A percentile compares a stretch with the other conserved stretches of the same genome.
Conservation (phyloP, 2,329 filamentous ascomycete species). For the Ceratocystis papillata region DNA sequence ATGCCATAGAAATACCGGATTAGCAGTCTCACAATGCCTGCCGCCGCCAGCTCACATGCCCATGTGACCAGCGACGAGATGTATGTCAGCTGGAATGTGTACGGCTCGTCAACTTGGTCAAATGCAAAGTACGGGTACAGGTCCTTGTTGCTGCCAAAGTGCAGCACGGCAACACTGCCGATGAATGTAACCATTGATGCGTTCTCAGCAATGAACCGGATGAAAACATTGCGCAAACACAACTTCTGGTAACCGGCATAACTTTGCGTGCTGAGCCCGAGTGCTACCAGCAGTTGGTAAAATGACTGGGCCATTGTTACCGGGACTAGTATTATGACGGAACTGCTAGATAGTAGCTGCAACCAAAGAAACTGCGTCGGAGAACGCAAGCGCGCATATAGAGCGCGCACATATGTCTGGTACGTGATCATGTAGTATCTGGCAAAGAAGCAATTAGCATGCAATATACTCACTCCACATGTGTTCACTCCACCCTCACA, state of each 20-base stretch:
- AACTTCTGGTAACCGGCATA: conserved; percentile 56
- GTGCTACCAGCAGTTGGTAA: conserved; percentile 44
- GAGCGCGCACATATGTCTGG: conserved; percentile 58
- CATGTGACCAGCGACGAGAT: conserved; percentile 54
- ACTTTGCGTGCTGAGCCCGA: conserved; percentile 48
- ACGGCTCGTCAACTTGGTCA: conserved; percentile 41
- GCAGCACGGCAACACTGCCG: conserved; percentile 53
- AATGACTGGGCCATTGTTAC: conserved; percentile 51
- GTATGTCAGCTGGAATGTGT: conserved; percentile 54
- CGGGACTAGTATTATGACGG: conserved; percentile 53
- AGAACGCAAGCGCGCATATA: conserved; percentile 57
- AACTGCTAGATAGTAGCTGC: conserved; percentile 52
- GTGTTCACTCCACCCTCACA: not conserved
- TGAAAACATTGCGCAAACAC: conserved; percentile 55
- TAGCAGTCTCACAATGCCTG: conserved; percentile 47
- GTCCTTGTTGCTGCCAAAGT: conserved; percentile 56
- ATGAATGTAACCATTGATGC: conserved; percentile 58
- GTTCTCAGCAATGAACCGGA: conserved; percentile 56
- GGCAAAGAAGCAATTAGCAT: conserved; percentile 17
- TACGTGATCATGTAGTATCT: conserved; percentile 60
- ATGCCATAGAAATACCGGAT: conserved; percentile 49
- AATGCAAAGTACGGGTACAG: conserved; percentile 62
- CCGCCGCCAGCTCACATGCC: conserved; percentile 55
- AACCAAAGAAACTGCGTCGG: conserved; percentile 55
- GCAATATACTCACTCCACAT: too few relatives aligned